These are phyloP conservation scores for Trypanosoma cruzi DNA, from an alignment of 208 protist genomes.

Conservation along the genomic window DNA sequence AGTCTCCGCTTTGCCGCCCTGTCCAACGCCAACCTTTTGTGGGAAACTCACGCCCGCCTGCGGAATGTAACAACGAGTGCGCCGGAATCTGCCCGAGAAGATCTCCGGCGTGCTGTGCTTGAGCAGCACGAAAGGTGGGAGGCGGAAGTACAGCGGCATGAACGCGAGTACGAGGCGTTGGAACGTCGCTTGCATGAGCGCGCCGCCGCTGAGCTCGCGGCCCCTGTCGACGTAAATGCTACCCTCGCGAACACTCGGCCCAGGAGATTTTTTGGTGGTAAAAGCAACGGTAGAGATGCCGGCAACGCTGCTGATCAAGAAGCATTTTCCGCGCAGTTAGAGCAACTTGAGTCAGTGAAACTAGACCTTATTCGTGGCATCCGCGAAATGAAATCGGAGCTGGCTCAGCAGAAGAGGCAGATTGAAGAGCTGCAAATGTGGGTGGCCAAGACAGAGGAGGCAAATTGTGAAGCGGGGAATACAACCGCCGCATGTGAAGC, in stretches of 20 bases:
- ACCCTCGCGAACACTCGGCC: slow-evolving; percentile 22
- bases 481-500: not conserved
- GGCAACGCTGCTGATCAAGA: slow-evolving; percentile 1
- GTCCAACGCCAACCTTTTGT: slow-evolving; percentile 21
- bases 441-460: not conserved
- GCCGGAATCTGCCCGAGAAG: slow-evolving; percentile 9
- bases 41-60: slow-evolving; percentile 27
- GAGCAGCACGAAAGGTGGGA: slow-evolving; percentile 9
- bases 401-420: slow-evolving; percentile 13
- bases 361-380: slow-evolving; percentile 43
- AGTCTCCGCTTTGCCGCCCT: slow-evolving; percentile 31
- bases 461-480: too few relatives aligned
- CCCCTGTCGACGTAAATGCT: slow-evolving; percentile 39
- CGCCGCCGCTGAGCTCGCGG: slow-evolving; percentile 33
- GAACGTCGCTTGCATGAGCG: slow-evolving; percentile 39
- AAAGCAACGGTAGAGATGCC: slow-evolving; percentile 7
- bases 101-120: slow-evolving; percentile 12
- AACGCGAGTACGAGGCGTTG: slow-evolving; percentile 33
- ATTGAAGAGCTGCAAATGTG: slow-evolving; percentile 17
- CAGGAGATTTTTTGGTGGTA: not conserved
- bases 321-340: slow-evolving; percentile 31
- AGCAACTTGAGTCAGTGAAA: slow-evolving; percentile 54
- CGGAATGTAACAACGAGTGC: not conserved
- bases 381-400: slow-evolving; percentile 4
- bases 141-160: slow-evolving; percentile 29